Conservation (phyloP, 2,329 filamentous ascomycete species). For the Botrytis byssoidea region DNA sequence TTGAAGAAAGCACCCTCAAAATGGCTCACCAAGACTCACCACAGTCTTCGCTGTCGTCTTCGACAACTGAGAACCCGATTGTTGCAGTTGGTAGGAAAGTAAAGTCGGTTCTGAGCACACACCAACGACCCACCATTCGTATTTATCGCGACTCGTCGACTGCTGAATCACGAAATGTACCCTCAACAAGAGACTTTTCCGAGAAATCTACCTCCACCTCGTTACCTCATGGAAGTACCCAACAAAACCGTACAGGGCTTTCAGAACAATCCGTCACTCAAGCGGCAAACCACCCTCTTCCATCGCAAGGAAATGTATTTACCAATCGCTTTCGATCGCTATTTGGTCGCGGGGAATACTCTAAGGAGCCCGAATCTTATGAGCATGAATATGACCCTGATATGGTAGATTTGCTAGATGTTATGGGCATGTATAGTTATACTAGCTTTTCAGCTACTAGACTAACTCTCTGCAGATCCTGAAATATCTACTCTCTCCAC, state of each 20-base stretch:
- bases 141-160: conserved; percentile 28
- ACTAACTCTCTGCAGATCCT: conserved; percentile 58
- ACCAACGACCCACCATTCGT: conserved; percentile 32
- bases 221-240: neutral
- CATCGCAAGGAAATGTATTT: conserved; percentile 21
- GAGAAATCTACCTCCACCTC: conserved; percentile 18
- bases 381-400: conserved; percentile 56
- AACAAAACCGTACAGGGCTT: neutral
- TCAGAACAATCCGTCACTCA: neutral
- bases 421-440: conserved; percentile 53
- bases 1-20: neutral
- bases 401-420: conserved; percentile 67
- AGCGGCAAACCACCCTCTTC: neutral
- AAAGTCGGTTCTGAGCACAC: conserved; percentile 28
- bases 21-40: conserved; percentile 24
- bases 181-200: conserved; percentile 1
- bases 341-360: conserved; percentile 21
- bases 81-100: conserved; percentile 32
- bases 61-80: conserved; percentile 31
- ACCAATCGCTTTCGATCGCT: conserved; percentile 27
- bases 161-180: conserved; percentile 14
- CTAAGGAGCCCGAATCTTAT: conserved; percentile 20
- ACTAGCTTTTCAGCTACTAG: neutral
- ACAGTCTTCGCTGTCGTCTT: conserved; percentile 20
- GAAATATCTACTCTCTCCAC: conserved; percentile 81